Conservation (phyloP, 2,329 filamentous ascomycete genomes). For the Sordariomycetes sp. region DNA sequence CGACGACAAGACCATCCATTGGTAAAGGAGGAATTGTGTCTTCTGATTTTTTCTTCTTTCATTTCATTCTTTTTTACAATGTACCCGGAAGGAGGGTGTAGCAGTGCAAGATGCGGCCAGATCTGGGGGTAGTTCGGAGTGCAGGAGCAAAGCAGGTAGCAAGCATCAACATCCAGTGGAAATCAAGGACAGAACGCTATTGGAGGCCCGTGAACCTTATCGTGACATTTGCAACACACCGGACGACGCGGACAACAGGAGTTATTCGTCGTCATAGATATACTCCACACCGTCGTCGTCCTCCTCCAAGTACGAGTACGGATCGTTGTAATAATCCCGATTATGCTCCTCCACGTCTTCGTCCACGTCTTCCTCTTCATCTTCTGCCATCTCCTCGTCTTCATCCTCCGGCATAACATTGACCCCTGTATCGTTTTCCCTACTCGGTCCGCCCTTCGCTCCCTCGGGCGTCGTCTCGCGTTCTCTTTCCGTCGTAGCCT, state of each 20-base stretch:
- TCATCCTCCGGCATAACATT: constrained; percentile 11
- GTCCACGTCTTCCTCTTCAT: constrained; percentile 14
- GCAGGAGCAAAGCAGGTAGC: too few species aligned
- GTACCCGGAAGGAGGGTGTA: too few species aligned
- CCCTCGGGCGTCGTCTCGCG: neutral
- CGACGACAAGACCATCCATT: neutral
- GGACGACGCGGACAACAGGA: neutral
- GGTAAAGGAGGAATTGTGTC: neutral
- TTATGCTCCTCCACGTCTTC: constrained; percentile 14
- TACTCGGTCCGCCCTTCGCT: neutral
- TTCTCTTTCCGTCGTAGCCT: neutral
- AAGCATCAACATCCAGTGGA: too few species aligned
- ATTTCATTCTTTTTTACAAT: too few species aligned
- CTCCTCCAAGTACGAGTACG: constrained; percentile 2
- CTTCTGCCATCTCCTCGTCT: constrained; percentile 12
- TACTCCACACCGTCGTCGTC: constrained; percentile 9
- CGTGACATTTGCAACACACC: neutral
- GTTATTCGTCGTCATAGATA: constrained; percentile 3
- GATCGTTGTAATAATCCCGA: constrained; percentile 6
- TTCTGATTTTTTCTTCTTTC: neutral
- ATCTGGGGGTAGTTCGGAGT: too few species aligned
- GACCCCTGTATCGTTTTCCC: neutral
- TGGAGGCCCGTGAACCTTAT: too few species aligned
- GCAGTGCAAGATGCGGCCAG: too few species aligned
- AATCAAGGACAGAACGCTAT: too few species aligned